phyloP scores from a whole-genome alignment of 106 monocot species.

The Phalaenopsis aphrodite region DNA sequence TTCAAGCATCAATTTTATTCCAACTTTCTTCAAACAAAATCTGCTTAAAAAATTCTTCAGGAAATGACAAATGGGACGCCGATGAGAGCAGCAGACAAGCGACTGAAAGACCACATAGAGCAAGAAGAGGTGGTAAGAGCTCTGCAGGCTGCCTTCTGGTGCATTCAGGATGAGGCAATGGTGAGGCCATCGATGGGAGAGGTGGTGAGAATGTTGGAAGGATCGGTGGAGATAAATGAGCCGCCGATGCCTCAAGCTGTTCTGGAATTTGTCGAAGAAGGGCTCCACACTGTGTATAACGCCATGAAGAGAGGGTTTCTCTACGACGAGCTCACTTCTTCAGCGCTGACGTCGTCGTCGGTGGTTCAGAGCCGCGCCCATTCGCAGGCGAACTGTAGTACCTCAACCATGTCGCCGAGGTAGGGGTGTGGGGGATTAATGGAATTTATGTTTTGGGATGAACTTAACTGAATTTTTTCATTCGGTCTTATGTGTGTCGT shows the following conservation, averaged over 20 bases:
- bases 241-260: constrained; percentile 51
- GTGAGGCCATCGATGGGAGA: constrained; percentile 47
- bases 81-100: constrained; percentile 25
- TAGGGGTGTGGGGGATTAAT: background rate
- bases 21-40: no score
- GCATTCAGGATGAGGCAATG: constrained; percentile 55
- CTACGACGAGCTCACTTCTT: background rate
- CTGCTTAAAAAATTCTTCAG: constrained; percentile 3
- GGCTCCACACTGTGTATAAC: constrained; percentile 21
- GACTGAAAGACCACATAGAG: constrained; percentile 20
- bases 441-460: background rate
- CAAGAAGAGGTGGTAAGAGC: constrained; percentile 23
- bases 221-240: constrained; percentile 26
- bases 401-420: constrained; percentile 37
- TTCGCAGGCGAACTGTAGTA: constrained; percentile 26
- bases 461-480: no score
- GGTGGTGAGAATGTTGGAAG: constrained; percentile 61
- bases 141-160: constrained; percentile 41
- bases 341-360: constrained; percentile 5
- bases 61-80: constrained; percentile 22
- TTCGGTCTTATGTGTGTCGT: no score
- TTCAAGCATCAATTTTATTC: no score
- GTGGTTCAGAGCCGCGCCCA: constrained; percentile 13
- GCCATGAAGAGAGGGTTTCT: constrained; percentile 23
- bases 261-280: constrained; percentile 35